Percentiles rank a stretch among this genome's conserved stretches.
phyloP scores from a whole-genome alignment of 495 filamentous ascomycete species.

The Annulohypoxylon moriforme region DNA sequence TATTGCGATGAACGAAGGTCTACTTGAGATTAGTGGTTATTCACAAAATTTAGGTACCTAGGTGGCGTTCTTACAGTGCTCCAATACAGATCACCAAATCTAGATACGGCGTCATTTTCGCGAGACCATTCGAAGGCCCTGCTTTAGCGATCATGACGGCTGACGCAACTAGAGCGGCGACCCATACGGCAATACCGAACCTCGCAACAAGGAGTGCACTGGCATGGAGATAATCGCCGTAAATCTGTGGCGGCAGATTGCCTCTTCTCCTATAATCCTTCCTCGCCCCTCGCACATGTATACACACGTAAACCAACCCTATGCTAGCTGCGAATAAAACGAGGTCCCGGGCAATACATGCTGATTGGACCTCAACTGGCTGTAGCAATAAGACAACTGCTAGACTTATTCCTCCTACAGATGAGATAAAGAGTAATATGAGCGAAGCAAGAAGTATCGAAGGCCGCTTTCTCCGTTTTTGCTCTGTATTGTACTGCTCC shows the following conservation, averaged over 20 bases:
- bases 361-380: constrained; percentile 26
- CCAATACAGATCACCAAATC: constrained; percentile 41
- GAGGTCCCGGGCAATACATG: constrained; percentile 44
- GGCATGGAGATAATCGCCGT: constrained; percentile 45
- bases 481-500: constrained; percentile 44
- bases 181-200: constrained; percentile 42
- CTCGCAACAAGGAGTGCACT: constrained; percentile 49
- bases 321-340: constrained; percentile 41
- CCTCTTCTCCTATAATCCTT: constrained; percentile 33
- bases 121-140: constrained; percentile 18
- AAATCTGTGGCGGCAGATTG: constrained; percentile 37
- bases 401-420: constrained; percentile 32
- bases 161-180: constrained; percentile 42
- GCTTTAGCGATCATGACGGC: constrained; percentile 39
- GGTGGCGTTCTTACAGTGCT: constrained; percentile 40
- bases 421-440: constrained; percentile 43
- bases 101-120: constrained; percentile 36
- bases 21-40: constrained; percentile 17
- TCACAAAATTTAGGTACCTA: not conserved
- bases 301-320: constrained; percentile 42
- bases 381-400: constrained; percentile 40
- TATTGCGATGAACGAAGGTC: constrained; percentile 42
- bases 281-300: constrained; percentile 44
- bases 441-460: constrained; percentile 44
- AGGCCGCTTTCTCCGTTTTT: constrained; percentile 29